Base-by-base conservation (phyloP, 352 stramenopile genomes). In the Thalassiosira livingstoniorum region DNA sequence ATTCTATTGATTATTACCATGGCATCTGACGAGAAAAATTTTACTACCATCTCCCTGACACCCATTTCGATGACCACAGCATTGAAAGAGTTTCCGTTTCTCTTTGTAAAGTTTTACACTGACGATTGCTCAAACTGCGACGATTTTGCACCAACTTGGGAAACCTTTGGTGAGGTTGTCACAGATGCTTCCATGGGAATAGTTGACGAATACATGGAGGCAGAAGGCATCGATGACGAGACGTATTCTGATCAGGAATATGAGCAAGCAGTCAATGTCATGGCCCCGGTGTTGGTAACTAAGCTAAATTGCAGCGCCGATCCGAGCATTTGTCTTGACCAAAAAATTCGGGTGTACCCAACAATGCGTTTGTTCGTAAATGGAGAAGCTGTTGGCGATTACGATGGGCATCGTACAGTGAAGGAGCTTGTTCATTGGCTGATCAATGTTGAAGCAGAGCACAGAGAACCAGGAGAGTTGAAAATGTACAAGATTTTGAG, bases 331-430 rank as follows among this genome's bases (percentile, higher is more conserved):
- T 92, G 87, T 65, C 45, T 58, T 15, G 75, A 87, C 32, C 71
- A 92, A 72, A 35, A 80, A 55, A 85, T 92, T 75, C 66, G 53
- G 62, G 75, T 70, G 37, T 92, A 91, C 58, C 87, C 87, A 21
- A 86, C 84, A 39, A 57, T 90, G 57, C 57, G 81, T 67, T 47
- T 90, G 31, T 92, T 85, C 54, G 71, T 87, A 13, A 62, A 89
- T 80, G 87, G 87, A 23, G 27, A 85, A 75, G 73, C 69, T 0
- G 70, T 94, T 23, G 92, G 97, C 31, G 95, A 97, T 69, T 98
- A 92, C 62, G 55, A 68, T 43, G 87, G 87, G 18, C 75, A 90
- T 71, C 66, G 87, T 45, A 89, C 86, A 67, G 72, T 92, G 0
- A 75, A 83, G 58, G 76, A 85, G 70, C 62, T 92, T 35, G 72